Base-by-base conservation (phyloP, 768 basidiomycete genomes). In the Mycena galericulata region DNA sequence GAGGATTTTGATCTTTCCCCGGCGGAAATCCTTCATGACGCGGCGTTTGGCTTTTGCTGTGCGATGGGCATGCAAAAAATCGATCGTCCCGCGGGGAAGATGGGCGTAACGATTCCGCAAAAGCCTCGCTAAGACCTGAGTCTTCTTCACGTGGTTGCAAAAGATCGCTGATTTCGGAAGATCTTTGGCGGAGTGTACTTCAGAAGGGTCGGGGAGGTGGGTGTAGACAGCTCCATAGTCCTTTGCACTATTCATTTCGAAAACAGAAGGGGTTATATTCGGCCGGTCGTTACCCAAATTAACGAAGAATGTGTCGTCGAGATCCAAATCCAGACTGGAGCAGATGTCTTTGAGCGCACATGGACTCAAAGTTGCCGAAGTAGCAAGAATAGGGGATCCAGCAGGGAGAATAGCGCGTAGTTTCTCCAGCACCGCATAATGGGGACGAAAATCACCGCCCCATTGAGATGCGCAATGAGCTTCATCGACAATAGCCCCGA, bases 381-480 rank as follows among this genome's bases (percentile, higher is more conserved):
- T n/a, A n/a, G n/a, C n/a, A n/a, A n/a, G n/a, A n/a, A n/a, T n/a
- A n/a, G n/a, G n/a, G n/a, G n/a, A n/a, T n/a, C n/a, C n/a, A n/a
- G n/a, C n/a, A n/a, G n/a, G n/a, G n/a, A n/a, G n/a, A n/a, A n/a
- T n/a, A n/a, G n/a, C n/a, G n/a, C n/a, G n/a, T n/a, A n/a, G n/a
- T n/a, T n/a, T n/a, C n/a, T n/a, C n/a, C n/a, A n/a, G n/a, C n/a
- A n/a, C n/a, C n/a, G n/a, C n/a, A n/a, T n/a, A n/a, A n/a, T 59
- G 49, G 11, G 69, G 64, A 1, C 81, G 77, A 69, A 83, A 83
- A 29, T 80, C 75, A 0, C 74, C 77, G 2, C 79, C 78, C 79
- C 80, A 82, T 50, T 78, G 74, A 2, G 73, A 50, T 34, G 78
- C 81, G 54, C 80, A 82, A 57, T 84, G 84, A 0, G 79, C 81